phyloP scores from a whole-genome alignment of 345 rosid species.

The Pugionium dolabratum region DNA sequence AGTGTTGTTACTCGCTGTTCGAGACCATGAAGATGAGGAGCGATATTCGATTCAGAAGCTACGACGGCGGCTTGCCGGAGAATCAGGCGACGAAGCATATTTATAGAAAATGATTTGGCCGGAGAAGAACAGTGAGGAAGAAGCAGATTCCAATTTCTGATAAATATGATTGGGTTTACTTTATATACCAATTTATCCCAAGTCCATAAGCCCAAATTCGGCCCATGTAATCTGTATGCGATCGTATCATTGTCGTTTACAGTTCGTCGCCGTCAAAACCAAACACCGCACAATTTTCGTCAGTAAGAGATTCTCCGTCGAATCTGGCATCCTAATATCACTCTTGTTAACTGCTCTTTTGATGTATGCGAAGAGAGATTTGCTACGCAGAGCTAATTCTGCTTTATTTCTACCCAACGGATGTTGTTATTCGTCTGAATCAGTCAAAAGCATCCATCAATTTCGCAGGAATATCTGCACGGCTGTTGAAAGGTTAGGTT shows the following conservation, averaged over 20 bases:
- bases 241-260: neutral
- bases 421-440: constrained; percentile 38
- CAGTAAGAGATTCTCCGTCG: constrained; percentile 8
- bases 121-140: neutral
- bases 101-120: neutral
- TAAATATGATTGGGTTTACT: neutral
- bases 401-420: constrained; percentile 39
- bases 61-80: constrained; percentile 13
- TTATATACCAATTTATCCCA: neutral
- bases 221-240: constrained; percentile 6
- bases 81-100: constrained; percentile 29
- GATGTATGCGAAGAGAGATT: constrained; percentile 50
- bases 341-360: constrained; percentile 9
- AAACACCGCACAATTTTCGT: neutral
- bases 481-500: constrained; percentile 54
- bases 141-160: neutral
- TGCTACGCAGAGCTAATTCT: constrained; percentile 38
- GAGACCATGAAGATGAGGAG: neutral
- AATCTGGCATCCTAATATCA: neutral
- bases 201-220: neutral
- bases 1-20: constrained; percentile 23
- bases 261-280: constrained; percentile 17
- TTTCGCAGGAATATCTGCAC: constrained; percentile 45
- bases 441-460: constrained; percentile 19
- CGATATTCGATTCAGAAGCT: constrained; percentile 2